Percentiles rank a stretch among this genome's conserved stretches.
These are phyloP conservation scores for Aureobasidium sp. DNA, from an alignment of 2,329 filamentous ascomycete species.

Conservation along the genomic window DNA sequence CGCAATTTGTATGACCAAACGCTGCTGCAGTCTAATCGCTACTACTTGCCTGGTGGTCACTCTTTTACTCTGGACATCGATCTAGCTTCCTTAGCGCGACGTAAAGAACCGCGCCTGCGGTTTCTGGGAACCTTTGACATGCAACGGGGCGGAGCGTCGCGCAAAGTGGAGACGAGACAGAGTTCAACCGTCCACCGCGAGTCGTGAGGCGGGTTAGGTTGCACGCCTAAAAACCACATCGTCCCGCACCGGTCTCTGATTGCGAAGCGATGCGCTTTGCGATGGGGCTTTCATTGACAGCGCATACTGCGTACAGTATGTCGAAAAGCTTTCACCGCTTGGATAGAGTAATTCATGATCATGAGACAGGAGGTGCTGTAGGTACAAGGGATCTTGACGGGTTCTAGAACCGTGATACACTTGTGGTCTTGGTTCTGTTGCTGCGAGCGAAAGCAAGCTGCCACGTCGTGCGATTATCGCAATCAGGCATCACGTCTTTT, in stretches of 20 bases:
- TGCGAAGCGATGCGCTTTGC: not conserved
- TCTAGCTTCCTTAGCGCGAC: slow-evolving; percentile 8
- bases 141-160: slow-evolving; percentile 15
- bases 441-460: not conserved
- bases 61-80: not conserved
- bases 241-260: not conserved
- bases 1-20: slow-evolving; percentile 10
- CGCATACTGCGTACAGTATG: not conserved
- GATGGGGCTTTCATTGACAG: not conserved
- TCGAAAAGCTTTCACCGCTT: not conserved
- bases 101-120: slow-evolving; percentile 7
- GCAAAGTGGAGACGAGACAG: slow-evolving; percentile 11
- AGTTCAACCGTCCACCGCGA: slow-evolving; percentile 3
- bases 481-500: not conserved
- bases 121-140: slow-evolving; percentile 7
- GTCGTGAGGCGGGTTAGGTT: not conserved
- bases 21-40: not conserved
- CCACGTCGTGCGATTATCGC: slow-evolving; percentile 5
- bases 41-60: not conserved
- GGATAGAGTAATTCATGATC: not conserved
- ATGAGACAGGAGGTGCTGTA: not conserved
- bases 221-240: slow-evolving; percentile 4
- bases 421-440: not conserved
- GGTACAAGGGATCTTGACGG: not conserved
- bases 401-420: slow-evolving; percentile 12